A percentile compares a stretch with the other conserved stretches of the same genome.
These are phyloP conservation scores for Gossypium australe DNA, from an alignment of 345 rosid species.

Conservation along the genomic window DNA sequence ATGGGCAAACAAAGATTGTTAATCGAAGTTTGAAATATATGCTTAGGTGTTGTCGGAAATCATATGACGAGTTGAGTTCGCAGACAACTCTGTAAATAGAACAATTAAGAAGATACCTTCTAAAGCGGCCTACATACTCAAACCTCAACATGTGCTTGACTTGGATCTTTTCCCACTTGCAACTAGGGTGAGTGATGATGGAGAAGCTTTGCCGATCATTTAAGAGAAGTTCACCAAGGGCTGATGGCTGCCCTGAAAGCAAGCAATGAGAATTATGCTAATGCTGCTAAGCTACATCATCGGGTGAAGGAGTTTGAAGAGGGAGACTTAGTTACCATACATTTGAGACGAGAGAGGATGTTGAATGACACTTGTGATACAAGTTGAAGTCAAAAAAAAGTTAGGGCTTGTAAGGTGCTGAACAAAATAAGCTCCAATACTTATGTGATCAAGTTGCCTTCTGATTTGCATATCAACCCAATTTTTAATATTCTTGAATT, in stretches of 20 bases:
- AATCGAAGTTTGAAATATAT: background rate
- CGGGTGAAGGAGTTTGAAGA: background rate
- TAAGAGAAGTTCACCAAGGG: background rate
- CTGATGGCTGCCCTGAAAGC: background rate
- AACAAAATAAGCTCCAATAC: background rate
- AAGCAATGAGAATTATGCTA: background rate
- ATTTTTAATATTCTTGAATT: background rate
- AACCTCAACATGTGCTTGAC: background rate
- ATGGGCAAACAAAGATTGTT: background rate
- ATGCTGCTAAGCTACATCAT: background rate
- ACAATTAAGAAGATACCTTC: background rate
- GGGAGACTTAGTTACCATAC: too few species aligned
- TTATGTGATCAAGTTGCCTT: background rate
- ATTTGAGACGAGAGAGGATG: background rate
- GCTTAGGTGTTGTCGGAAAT: background rate
- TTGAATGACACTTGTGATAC: background rate
- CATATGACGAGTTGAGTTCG: background rate
- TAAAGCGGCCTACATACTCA: background rate
- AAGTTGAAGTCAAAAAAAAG: background rate
- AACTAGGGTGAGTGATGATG: background rate
- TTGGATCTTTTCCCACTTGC: background rate
- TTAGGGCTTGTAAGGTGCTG: background rate
- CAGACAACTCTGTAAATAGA: background rate
- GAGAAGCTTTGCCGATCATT: background rate
- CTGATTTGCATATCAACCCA: background rate